Conservation (phyloP, 1,284 basidiomycete species). For the Malassezia pachydermatis region DNA sequence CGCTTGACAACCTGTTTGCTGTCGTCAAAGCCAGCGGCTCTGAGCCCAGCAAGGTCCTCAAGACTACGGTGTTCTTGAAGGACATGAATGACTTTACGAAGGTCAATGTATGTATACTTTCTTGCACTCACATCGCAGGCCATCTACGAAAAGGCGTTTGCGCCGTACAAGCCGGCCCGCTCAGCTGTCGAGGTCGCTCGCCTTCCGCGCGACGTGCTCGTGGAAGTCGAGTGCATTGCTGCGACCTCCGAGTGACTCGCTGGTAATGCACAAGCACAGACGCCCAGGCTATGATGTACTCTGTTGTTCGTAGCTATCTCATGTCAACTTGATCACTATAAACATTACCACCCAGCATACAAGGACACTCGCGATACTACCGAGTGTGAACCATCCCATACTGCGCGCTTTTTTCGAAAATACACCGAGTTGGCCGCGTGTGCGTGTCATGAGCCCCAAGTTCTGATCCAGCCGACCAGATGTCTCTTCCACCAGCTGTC, state of each 20-base stretch:
- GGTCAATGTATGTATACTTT: constrained; percentile 57
- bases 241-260: constrained; percentile 24
- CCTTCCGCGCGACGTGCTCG: constrained; percentile 66
- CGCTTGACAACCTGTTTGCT: constrained; percentile 71
- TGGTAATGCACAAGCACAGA: no score
- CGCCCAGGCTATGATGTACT: no score
- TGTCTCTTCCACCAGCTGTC: constrained; percentile 37
- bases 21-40: constrained; percentile 69
- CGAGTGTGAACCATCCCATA: constrained; percentile 46
- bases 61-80: constrained; percentile 69
- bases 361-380: constrained; percentile 31
- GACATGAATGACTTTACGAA: constrained; percentile 78
- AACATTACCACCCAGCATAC: constrained; percentile 45
- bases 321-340: constrained; percentile 42
- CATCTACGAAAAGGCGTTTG: constrained; percentile 47
- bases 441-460: constrained; percentile 44
- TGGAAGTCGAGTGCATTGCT: constrained; percentile 85
- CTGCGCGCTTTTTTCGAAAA: constrained; percentile 38
- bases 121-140: constrained; percentile 6
- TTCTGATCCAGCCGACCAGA: constrained; percentile 29
- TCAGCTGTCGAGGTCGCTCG: constrained; percentile 63
- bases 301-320: background rate
- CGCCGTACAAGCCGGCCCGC: constrained; percentile 69
- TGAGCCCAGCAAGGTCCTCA: constrained; percentile 30
- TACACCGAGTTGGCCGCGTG: constrained; percentile 38